A percentile compares a stretch with the other conserved stretches of the same genome.
Evolutionary conservation across 2,329 filamentous ascomycete species (phyloP).

Genomic region (Exophiala phaeomuriformis): DNA sequence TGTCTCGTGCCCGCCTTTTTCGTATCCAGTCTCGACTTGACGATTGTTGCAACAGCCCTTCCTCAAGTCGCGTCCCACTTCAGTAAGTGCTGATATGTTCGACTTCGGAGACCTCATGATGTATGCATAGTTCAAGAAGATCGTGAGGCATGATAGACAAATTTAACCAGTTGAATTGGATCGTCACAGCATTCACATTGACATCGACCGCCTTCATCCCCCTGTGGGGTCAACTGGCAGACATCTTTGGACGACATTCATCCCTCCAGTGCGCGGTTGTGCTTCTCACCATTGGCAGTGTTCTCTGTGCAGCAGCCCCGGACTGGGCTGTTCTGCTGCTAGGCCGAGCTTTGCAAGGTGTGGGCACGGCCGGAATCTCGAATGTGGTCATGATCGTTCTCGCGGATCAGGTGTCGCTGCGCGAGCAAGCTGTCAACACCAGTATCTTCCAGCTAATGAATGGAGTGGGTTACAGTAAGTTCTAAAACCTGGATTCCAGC

Average conservation of each 20-base stretch:
- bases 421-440: slow-evolving; percentile 57
- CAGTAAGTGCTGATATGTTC: slow-evolving; percentile 35
- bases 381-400: slow-evolving; percentile 47
- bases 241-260: slow-evolving; percentile 46
- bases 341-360: slow-evolving; percentile 45
- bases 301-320: slow-evolving; percentile 45
- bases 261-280: slow-evolving; percentile 52
- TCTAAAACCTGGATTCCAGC: neutral
- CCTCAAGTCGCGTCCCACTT: slow-evolving; percentile 60
- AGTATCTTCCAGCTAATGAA: slow-evolving; percentile 54
- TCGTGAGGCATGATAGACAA: no score
- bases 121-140: no score
- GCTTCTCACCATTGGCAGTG: slow-evolving; percentile 50
- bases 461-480: slow-evolving; percentile 49
- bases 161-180: slow-evolving; percentile 34
- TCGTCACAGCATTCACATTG: slow-evolving; percentile 62
- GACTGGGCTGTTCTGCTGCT: slow-evolving; percentile 46
- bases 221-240: slow-evolving; percentile 44
- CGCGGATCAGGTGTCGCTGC: slow-evolving; percentile 44
- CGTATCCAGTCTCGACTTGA: slow-evolving; percentile 57
- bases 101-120: neutral
- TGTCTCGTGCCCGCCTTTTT: slow-evolving; percentile 56
- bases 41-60: slow-evolving; percentile 55
- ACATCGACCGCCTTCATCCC: slow-evolving; percentile 53
- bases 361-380: slow-evolving; percentile 50